Evolutionary conservation across 306 rosid species (phyloP).

Genomic region (Trifolium dubium): DNA sequence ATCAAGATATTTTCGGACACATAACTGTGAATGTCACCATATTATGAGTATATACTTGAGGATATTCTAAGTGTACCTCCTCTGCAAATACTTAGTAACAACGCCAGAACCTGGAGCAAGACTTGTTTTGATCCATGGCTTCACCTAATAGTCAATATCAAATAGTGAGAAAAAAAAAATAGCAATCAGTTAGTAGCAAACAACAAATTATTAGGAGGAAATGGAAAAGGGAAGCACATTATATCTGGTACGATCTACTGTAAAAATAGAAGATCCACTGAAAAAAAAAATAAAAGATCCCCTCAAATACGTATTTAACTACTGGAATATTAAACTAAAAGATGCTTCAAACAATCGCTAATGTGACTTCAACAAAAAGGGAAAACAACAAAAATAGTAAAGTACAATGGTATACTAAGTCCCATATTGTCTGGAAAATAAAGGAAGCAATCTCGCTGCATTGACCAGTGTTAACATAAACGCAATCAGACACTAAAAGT

Average conservation of each 20-base stretch:
- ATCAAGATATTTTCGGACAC: slow-evolving; percentile 27
- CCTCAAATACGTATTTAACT: slow-evolving; percentile 23
- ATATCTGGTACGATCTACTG: background rate
- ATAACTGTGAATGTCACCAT: background rate
- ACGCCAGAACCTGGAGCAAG: slow-evolving; percentile 99
- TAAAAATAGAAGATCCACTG: too few species aligned
- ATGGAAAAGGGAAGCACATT: background rate
- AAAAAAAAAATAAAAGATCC: background rate
- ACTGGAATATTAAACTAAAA: slow-evolving; percentile 16
- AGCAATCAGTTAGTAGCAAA: slow-evolving; percentile 36
- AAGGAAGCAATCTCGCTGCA: slow-evolving; percentile 26
- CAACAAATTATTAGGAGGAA: background rate
- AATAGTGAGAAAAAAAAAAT: slow-evolving; percentile 9
- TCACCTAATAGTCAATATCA: slow-evolving; percentile 63
- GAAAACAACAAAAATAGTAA: slow-evolving; percentile 19
- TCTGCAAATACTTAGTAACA: slow-evolving; percentile 85
- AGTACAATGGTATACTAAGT: background rate
- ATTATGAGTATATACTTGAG: slow-evolving; percentile 3
- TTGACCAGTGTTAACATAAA: slow-evolving; percentile 12
- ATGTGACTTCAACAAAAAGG: slow-evolving; percentile 23
- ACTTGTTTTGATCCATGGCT: slow-evolving; percentile 98
- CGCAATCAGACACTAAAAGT: slow-evolving; percentile 8
- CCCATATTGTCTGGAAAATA: slow-evolving; percentile 10
- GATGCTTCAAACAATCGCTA: slow-evolving; percentile 24
- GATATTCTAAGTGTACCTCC: slow-evolving; percentile 60